Evolutionary conservation across 352 stramenopile species (phyloP).

Genomic region (Peronospora tabacina): DNA sequence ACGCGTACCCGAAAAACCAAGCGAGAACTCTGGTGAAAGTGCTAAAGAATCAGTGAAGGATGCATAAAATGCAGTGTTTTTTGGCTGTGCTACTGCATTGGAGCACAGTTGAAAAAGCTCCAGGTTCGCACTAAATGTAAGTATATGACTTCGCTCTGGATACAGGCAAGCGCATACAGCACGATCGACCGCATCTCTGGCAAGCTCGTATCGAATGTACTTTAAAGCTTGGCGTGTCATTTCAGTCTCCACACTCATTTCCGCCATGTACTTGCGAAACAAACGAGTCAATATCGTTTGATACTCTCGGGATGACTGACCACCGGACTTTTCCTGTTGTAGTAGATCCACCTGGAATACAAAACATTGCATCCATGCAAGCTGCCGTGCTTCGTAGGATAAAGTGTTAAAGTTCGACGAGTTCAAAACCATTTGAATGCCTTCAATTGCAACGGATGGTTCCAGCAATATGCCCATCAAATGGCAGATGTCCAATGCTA

Average conservation of each 20-base stretch:
- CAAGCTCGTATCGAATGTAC: constrained; percentile 16
- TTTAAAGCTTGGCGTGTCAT: constrained; percentile 22
- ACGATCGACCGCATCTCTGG: constrained; percentile 21
- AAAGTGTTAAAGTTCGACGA: constrained; percentile 30
- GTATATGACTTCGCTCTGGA: constrained; percentile 28
- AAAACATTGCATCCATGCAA: constrained; percentile 43
- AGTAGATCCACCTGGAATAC: constrained; percentile 33
- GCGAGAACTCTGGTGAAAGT: constrained; percentile 33
- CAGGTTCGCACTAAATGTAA: constrained; percentile 27
- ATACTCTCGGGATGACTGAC: constrained; percentile 7
- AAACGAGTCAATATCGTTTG: constrained; percentile 23
- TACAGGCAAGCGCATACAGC: constrained; percentile 42
- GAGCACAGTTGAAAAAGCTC: constrained; percentile 37
- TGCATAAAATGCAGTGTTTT: constrained; percentile 32
- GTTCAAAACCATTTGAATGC: constrained; percentile 31
- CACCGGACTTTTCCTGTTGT: constrained; percentile 9
- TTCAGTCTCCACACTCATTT: constrained; percentile 38
- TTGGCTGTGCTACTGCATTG: constrained; percentile 18
- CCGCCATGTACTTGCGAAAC: constrained; percentile 33
- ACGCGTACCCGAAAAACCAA: constrained; percentile 37
- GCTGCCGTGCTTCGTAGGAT: constrained; percentile 28
- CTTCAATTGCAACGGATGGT: constrained; percentile 30
- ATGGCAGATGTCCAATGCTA: constrained; percentile 38
- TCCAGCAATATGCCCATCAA: constrained; percentile 38
- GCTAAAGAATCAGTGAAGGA: constrained; percentile 27